These are phyloP conservation scores for Microcyclospora pomicola DNA, from an alignment of 2,329 filamentous ascomycete genomes.

Conservation along the genomic window DNA sequence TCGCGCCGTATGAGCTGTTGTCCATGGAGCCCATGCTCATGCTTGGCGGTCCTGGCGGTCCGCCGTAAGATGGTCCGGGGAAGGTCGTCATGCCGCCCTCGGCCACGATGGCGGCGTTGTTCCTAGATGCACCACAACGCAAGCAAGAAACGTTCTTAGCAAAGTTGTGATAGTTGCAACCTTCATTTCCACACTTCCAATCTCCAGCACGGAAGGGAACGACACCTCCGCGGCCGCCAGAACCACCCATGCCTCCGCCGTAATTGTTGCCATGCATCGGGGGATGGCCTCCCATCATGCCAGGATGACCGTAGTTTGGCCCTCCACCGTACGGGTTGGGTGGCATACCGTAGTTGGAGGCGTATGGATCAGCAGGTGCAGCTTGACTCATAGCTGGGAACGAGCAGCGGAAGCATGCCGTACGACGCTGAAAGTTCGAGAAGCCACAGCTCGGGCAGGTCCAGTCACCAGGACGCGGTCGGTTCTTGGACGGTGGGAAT, in stretches of 20 bases:
- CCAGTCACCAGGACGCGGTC: conserved; percentile 94
- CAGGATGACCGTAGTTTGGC: conserved; percentile 44
- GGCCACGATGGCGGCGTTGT: conserved; percentile 83
- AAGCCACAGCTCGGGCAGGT: conserved; percentile 97
- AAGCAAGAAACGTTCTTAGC: conserved; percentile 98
- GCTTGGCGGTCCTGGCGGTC: conserved; percentile 69
- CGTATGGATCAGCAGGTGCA: conserved; percentile 45
- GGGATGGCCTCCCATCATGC: conserved; percentile 51
- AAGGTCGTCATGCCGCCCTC: conserved; percentile 57
- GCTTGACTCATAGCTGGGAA: conserved; percentile 75
- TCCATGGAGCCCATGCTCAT: conserved; percentile 43
- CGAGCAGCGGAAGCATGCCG: conserved; percentile 96
- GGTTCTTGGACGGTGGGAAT: conserved; percentile 97
- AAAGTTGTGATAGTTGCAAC: conserved; percentile 97
- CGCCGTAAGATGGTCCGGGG: conserved; percentile 36
- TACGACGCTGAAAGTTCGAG: conserved; percentile 97
- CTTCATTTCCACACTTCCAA: conserved; percentile 97
- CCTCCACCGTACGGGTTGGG: conserved; percentile 25
- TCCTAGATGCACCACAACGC: conserved; percentile 86
- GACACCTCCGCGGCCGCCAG: conserved; percentile 45
- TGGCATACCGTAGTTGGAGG: conserved; percentile 37
- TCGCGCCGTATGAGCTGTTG: conserved; percentile 15
- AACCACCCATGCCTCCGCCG: conserved; percentile 45
- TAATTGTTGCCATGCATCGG: conserved; percentile 48
- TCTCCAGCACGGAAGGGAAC: conserved; percentile 97